Evolutionary conservation across 2,329 filamentous ascomycete species (phyloP), one percentile per base, ranked within the genome.

Genomic region (Colletotrichum sojae): DNA sequence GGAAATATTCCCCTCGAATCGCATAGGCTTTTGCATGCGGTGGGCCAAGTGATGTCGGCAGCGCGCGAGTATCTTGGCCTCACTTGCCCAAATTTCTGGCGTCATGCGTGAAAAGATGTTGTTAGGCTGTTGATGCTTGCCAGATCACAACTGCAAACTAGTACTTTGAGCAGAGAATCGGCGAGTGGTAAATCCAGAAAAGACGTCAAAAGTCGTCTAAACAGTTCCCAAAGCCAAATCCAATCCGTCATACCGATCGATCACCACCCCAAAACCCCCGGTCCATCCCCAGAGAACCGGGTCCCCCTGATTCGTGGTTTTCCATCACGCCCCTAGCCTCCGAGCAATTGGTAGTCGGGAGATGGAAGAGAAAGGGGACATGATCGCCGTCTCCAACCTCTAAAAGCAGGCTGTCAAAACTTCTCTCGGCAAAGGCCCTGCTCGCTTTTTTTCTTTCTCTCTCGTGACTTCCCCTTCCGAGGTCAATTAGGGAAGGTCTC

Each of bases 301-400:
- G 48, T 54, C 20, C n/a, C 31, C 60, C 61, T 68, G 66, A 69
- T 69, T 69, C 66, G 66, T 69, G 66, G 66, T 69, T 61, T 69
- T 69, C 61, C 39, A 52, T 12, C 31, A 59, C 25, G 20, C 43
- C 59, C 59, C 54, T 54, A 27, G n/a, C 16, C 40, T 9, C 36
- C 54, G 55, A 36, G 31, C 31, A 36, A 36, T 10, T 36, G 31
- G 9, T 8, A 36, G 31, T 1, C 31, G 31, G 31, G 31, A 36
- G 31, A 36, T 2, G 31, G 9, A 3, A 36, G 27, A 10, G 31
- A 12, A 36, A 36, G 9, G 9, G 31, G 8, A 36, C 31, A 36
- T 36, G 31, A 36, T 36, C 31, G 31, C 31, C 31, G 27, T 9
- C 27, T 10, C 8, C 1, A 31, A 31, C 27, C 8, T 31, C 27